Evolutionary conservation across 1,139 yeast genomes (phyloP).

Genomic region (Debaryomyces coudertii): DNA sequence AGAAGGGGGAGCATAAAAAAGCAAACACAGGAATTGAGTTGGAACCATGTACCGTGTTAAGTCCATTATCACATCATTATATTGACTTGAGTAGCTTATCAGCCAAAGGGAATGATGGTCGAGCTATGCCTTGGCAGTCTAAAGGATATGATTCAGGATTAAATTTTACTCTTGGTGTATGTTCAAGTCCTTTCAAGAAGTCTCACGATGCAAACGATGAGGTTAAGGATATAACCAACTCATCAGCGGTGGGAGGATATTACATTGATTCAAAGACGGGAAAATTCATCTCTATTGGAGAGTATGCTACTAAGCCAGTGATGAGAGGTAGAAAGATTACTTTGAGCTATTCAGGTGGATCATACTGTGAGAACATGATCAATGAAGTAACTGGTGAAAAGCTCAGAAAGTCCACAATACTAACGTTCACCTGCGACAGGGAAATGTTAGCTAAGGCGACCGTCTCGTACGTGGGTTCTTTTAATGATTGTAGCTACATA

Average conservation of each 20-base stretch:
- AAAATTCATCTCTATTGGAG: slow-evolving; percentile 67
- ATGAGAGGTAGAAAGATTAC: slow-evolving; percentile 75
- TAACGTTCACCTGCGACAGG: slow-evolving; percentile 80
- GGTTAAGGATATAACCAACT: slow-evolving; percentile 46
- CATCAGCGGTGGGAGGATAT: slow-evolving; percentile 65
- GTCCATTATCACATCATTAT: slow-evolving; percentile 56
- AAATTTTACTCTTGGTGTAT: slow-evolving; percentile 80
- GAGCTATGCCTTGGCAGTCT: slow-evolving; percentile 62
- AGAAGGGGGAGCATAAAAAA: slow-evolving; percentile 15
- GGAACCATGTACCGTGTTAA: slow-evolving; percentile 58
- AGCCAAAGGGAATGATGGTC: slow-evolving; percentile 44
- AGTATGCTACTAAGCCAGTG: slow-evolving; percentile 58
- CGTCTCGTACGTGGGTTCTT: slow-evolving; percentile 69
- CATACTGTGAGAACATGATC: slow-evolving; percentile 54
- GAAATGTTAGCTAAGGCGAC: slow-evolving; percentile 69
- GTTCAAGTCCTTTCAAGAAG: slow-evolving; percentile 63
- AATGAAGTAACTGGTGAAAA: slow-evolving; percentile 42
- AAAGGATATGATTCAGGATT: slow-evolving; percentile 70
- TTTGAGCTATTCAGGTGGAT: slow-evolving; percentile 72
- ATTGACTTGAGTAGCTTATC: slow-evolving; percentile 59
- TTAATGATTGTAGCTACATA: slow-evolving; percentile 77
- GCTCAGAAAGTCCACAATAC: slow-evolving; percentile 61
- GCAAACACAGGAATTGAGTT: slow-evolving; percentile 16
- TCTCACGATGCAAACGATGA: slow-evolving; percentile 30
- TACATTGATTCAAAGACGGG: slow-evolving; percentile 57